Evolutionary conservation across 441 rosid genomes (phyloP), one percentile per base, ranked within the genome.

Genomic region (Macaranga tanarius): DNA sequence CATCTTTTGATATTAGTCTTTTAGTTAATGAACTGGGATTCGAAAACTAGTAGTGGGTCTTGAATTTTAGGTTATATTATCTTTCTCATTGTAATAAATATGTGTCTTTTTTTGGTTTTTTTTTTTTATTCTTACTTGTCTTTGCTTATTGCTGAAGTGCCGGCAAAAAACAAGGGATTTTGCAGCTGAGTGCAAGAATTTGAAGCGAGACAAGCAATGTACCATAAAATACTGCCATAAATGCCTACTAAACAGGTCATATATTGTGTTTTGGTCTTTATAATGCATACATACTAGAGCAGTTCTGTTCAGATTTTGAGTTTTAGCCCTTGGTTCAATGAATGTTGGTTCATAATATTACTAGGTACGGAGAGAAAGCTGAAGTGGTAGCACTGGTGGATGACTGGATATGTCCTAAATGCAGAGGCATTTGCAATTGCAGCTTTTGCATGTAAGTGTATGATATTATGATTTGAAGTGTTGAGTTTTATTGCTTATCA

Each of bases 371-470:
- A 67, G 96, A 94, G 83, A 81, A 82, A 16, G 97, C 90, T 9
- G 95, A 88, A 68, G 90, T 86, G 44, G 93, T 86, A 50, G 75
- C 82, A 1, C 47, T 57, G 52, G 50, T 82, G 62, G 79, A 57
- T 74, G 83, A 82, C 54, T 94, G 99, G 99, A 74, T 67, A 12
- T 94, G 99, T 69, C 97, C 97, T n/a, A 88, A 86, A 82, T 94
- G 99, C 75, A 85, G 87, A 62, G 95, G 83, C 70, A 87, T 83
- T 67, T 94, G 97, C 85, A 90, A 92, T 65, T 92, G 97, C 79
- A 94, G 97, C 81, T 65, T 79, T 13, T 94, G 99, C 88, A 94
- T 82, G 99, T 90, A 72, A 82, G 86, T 76, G 10, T 57, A 59
- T 28, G 38, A 67, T 34, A n/a, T 26, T 7, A n/a, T 56, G 25